A percentile compares a stretch with the other conserved stretches of the same genome.
Evolutionary conservation across 768 basidiomycete genomes (phyloP).

Genomic region (Boletus subparvulus): DNA sequence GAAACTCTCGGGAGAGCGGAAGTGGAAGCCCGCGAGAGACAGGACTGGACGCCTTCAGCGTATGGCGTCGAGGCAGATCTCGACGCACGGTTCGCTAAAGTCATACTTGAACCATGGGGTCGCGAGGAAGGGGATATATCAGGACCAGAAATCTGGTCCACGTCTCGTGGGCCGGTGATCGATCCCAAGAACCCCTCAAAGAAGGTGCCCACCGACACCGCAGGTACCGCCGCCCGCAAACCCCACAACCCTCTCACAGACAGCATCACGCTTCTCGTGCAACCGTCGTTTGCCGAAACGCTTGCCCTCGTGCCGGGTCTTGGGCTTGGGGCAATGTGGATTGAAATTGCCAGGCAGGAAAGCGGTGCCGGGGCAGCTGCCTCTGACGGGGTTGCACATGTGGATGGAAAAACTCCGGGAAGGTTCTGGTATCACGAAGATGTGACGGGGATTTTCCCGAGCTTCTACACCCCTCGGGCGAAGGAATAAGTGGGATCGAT

Average conservation of each 20-base stretch:
- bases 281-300: conserved; percentile 41
- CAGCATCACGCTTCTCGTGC: conserved; percentile 58
- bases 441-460: conserved; percentile 50
- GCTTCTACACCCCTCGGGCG: conserved; percentile 42
- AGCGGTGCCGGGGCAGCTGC: neutral
- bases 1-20: neutral
- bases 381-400: conserved; percentile 2
- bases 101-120: conserved; percentile 58
- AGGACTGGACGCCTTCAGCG: conserved; percentile 21
- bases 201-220: conserved; percentile 2
- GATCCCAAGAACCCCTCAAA: conserved; percentile 19
- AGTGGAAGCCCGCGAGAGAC: neutral
- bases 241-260: conserved; percentile 55
- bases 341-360: conserved; percentile 55
- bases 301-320: conserved; percentile 48
- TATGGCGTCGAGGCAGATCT: conserved; percentile 47
- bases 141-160: conserved; percentile 34
- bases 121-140: conserved; percentile 40
- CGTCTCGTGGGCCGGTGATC: conserved; percentile 40
- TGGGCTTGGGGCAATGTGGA: conserved; percentile 65
- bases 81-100: conserved; percentile 45
- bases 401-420: conserved; percentile 2
- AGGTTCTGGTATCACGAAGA: conserved; percentile 63
- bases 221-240: conserved; percentile 10
- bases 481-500: neutral